phyloP scores from a whole-genome alignment of 2,329 filamentous ascomycete species.

The Hypoxylon sp. region DNA sequence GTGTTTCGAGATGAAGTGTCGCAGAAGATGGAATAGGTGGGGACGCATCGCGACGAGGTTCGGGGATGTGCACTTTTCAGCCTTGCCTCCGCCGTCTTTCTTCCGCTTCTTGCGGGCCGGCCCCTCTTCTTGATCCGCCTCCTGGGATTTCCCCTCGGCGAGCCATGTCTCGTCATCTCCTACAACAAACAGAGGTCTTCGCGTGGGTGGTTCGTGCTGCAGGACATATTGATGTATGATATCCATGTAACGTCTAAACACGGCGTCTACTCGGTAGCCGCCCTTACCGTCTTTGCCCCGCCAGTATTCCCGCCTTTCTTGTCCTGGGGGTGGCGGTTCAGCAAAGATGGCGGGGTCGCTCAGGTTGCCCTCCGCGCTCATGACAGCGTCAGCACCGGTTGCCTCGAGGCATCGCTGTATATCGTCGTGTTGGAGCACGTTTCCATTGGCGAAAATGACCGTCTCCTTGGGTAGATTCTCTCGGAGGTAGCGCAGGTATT shows the following conservation, averaged over 20 bases:
- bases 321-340: conserved; percentile 71
- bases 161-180: conserved; percentile 68
- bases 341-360: conserved; percentile 93
- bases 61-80: conserved; percentile 60
- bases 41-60: conserved; percentile 89
- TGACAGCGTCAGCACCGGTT: conserved; percentile 92
- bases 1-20: conserved; percentile 84
- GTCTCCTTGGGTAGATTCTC: conserved; percentile 88
- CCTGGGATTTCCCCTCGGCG: conserved; percentile 58
- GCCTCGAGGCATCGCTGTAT: conserved; percentile 82
- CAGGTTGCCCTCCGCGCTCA: conserved; percentile 96
- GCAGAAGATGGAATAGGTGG: conserved; percentile 92
- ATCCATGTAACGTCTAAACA: conserved; percentile 89
- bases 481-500: conserved; percentile 83
- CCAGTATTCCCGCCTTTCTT: conserved; percentile 88
- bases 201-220: conserved; percentile 73
- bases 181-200: conserved; percentile 81
- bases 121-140: conserved; percentile 64
- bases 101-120: conserved; percentile 64
- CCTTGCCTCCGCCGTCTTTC: conserved; percentile 51
- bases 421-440: conserved; percentile 86
- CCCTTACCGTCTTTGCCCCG: conserved; percentile 81
- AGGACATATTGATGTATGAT: conserved; percentile 87
- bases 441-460: conserved; percentile 97
- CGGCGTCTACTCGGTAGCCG: conserved; percentile 90